Evolutionary conservation across 2,329 filamentous ascomycete species (phyloP).

Genomic region (Nothophaeocryptopus gaeumannii): DNA sequence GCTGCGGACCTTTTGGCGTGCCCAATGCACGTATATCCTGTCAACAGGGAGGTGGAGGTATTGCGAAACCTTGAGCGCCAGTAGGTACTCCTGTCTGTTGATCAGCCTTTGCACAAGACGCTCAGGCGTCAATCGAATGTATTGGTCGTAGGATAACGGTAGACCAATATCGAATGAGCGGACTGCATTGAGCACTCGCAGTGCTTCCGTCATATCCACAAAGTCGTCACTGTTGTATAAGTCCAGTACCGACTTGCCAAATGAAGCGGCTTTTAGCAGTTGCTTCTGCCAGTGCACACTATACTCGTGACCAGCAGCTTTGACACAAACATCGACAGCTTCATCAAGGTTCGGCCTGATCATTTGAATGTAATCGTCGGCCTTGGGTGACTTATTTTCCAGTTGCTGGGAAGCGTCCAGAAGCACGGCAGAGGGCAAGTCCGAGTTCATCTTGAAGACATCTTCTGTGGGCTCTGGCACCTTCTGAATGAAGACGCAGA

Average conservation of each 20-base stretch:
- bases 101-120: constrained; percentile 81
- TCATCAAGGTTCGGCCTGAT: constrained; percentile 85
- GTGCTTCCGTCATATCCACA: constrained; percentile 93
- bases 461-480: constrained; percentile 70
- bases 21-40: constrained; percentile 95
- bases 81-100: constrained; percentile 83
- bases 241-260: constrained; percentile 94
- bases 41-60: constrained; percentile 84
- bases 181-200: constrained; percentile 88
- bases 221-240: constrained; percentile 98
- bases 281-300: constrained; percentile 91
- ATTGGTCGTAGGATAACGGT: constrained; percentile 90
- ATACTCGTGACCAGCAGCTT: constrained; percentile 89
- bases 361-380: constrained; percentile 94
- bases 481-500: constrained; percentile 96
- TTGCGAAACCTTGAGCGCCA: constrained; percentile 83
- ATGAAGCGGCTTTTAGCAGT: constrained; percentile 91
- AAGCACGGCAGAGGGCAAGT: constrained; percentile 85
- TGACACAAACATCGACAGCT: constrained; percentile 90
- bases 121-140: constrained; percentile 83
- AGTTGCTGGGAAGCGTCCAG: constrained; percentile 89
- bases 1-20: constrained; percentile 84
- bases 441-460: constrained; percentile 84
- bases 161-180: constrained; percentile 89
- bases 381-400: constrained; percentile 91